phyloP scores from a whole-genome alignment of 2,329 filamentous ascomycete species.

The Dryadomyces quercus-mongolicae region DNA sequence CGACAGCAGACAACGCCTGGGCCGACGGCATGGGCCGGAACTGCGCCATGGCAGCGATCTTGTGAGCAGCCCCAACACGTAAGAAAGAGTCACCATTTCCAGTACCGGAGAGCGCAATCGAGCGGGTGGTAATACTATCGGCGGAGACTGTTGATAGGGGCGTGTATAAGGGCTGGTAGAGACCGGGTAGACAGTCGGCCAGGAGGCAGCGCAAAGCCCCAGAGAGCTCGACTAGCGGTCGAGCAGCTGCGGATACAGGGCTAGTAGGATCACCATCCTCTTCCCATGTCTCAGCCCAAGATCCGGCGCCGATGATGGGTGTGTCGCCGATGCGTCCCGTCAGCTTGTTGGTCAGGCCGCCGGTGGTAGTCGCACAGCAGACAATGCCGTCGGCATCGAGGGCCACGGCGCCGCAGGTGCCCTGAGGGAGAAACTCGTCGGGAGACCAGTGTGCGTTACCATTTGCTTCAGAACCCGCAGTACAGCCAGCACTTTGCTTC shows the following conservation, averaged over 20 bases:
- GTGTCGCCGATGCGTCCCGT: slow-evolving; percentile 80
- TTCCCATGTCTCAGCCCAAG: slow-evolving; percentile 80
- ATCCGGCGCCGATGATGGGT: slow-evolving; percentile 70
- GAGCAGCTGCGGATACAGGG: slow-evolving; percentile 3
- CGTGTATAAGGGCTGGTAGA: slow-evolving; percentile 21
- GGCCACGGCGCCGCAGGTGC: slow-evolving; percentile 74
- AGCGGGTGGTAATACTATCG: slow-evolving; percentile 23
- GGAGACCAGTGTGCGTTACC: slow-evolving; percentile 21
- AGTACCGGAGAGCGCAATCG: slow-evolving; percentile 58
- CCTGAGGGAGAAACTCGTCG: slow-evolving; percentile 56
- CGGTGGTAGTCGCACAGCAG: slow-evolving; percentile 55
- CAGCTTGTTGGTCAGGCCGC: slow-evolving; percentile 80
- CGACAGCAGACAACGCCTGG: slow-evolving; percentile 49
- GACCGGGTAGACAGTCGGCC: slow-evolving; percentile 46
- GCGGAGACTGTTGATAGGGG: slow-evolving; percentile 14
- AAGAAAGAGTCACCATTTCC: slow-evolving; percentile 87
- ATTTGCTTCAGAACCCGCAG: not conserved
- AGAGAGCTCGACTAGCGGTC: slow-evolving; percentile 26
- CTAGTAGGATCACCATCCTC: slow-evolving; percentile 29
- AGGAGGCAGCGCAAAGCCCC: slow-evolving; percentile 34
- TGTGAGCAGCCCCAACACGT: slow-evolving; percentile 56
- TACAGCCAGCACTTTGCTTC: not conserved
- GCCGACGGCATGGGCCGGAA: slow-evolving; percentile 43
- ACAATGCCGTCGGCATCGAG: slow-evolving; percentile 65
- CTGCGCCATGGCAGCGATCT: slow-evolving; percentile 59